Base-by-base conservation (phyloP, 2,329 filamentous ascomycete genomes). In the Lachnellula occidentalis region DNA sequence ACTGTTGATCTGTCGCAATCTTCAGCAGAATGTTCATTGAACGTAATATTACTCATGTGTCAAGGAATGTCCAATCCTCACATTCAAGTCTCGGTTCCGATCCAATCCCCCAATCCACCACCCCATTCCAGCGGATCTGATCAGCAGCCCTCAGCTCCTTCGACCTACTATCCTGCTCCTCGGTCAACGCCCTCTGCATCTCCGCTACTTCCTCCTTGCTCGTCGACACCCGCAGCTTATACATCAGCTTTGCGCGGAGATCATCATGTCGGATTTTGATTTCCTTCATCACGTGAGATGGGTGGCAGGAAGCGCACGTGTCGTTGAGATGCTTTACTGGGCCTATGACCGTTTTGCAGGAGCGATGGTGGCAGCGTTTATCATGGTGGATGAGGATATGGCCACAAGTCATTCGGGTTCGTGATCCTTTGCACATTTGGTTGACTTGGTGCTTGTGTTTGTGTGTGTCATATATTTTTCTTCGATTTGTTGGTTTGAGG, bases 241-340 rank as follows among this genome's bases (percentile, higher is more conserved):
- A 47, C 59, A 69, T 64, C 34, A 72, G 54, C 45, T 54, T 54
- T 11, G 58, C 57, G 31, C 66, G 67, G 4, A 65, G 55, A n/a
- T 48, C 53, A 43, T 70, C 66, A 45, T 70, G 64, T 21, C 66
- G 45, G 36, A 60, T 57, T 45, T 61, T 63, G 17, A 68, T 65
- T 37, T 55, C 61, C 21, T 48, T 53, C 11, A 57, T 59, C 19
- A 54, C 54, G 45, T 64, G 63, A 1, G 63, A 62, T 0, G 68
- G 66, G 48, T 74, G 70, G 56, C 72, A 75, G 5, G 57, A 49
- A 7, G 70, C 67, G 60, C 72, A 74, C n/a, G 68, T 71, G 58
- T 72, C 71, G 42, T 67, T 55, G 43, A 74, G 47, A 14, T 27
- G n/a, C 5, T 51, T 24, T 1, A 14, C 50, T 6, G 46, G 45